These are phyloP conservation scores for Acanthamoeba culbertsoni DNA, from an alignment of 208 protist species.

Conservation along the genomic window DNA sequence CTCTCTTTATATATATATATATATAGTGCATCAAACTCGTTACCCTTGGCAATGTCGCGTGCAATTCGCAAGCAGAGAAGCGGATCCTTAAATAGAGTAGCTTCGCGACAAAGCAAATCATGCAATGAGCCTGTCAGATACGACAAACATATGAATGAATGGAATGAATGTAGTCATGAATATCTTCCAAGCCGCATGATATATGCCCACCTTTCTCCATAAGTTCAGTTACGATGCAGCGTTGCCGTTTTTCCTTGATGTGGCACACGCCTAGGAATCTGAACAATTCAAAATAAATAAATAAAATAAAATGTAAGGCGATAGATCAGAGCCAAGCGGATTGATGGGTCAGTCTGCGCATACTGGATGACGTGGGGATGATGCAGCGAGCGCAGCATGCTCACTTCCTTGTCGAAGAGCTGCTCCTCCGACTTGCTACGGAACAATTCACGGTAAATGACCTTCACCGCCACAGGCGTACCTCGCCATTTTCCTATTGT, in stretches of 20 bases:
- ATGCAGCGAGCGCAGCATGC: conserved; percentile 6
- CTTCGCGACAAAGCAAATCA: background rate
- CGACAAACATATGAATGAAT: background rate
- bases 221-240: conserved; percentile 32
- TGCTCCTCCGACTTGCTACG: background rate
- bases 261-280: conserved; percentile 6
- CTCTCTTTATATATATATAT: background rate
- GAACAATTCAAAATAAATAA: background rate
- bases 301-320: background rate
- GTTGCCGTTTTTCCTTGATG: background rate
- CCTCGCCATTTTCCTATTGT: background rate
- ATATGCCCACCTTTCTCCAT: conserved; percentile 7
- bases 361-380: background rate
- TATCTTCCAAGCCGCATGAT: no score
- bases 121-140: background rate
- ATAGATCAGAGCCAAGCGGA: background rate
- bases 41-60: conserved; percentile 65
- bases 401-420: background rate
- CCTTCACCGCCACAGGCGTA: background rate
- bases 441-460: background rate
- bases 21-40: background rate
- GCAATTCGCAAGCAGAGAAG: conserved; percentile 60
- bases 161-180: background rate
- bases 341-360: no score
- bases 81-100: background rate